Percentiles rank a stretch among this genome's conserved stretches.
Evolutionary conservation across 768 basidiomycete species (phyloP).

Genomic region (Termitomyces sp.): DNA sequence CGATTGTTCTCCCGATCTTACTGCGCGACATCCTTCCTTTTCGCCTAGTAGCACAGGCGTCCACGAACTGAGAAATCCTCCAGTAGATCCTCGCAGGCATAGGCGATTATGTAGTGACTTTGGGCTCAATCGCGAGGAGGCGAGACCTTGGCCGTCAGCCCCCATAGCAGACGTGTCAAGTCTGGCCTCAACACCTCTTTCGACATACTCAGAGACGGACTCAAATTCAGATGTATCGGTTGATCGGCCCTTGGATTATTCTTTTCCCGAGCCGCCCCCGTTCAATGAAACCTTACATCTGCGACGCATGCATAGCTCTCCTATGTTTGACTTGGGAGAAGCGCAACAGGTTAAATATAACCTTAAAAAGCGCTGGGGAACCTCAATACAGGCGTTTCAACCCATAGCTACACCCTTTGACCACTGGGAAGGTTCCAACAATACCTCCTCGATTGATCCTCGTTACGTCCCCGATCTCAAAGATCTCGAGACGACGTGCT

Average conservation of each 20-base stretch:
- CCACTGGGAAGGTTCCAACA: neutral
- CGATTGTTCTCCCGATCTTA: neutral
- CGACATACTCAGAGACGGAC: slow-evolving; percentile 25
- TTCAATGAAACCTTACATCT: slow-evolving; percentile 30
- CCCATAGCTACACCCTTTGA: neutral
- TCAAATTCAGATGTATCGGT: slow-evolving; percentile 32
- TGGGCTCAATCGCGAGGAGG: slow-evolving; percentile 19
- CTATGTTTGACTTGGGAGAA: slow-evolving; percentile 31
- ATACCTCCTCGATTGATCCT: slow-evolving; percentile 4
- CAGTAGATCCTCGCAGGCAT: slow-evolving; percentile 25
- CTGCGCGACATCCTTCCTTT: neutral
- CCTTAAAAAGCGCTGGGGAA: slow-evolving; percentile 20
- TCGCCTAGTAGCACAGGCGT: neutral
- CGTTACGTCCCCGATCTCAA: neutral
- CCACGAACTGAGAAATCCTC: slow-evolving; percentile 14
- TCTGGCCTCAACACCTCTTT: slow-evolving; percentile 25
- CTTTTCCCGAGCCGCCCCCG: slow-evolving; percentile 40
- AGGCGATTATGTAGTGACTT: slow-evolving; percentile 29
- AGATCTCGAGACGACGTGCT: neutral
- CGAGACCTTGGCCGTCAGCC: slow-evolving; percentile 7
- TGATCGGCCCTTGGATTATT: slow-evolving; percentile 34
- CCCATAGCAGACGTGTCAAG: slow-evolving; percentile 14
- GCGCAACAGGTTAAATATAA: slow-evolving; percentile 21
- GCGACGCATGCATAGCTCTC: slow-evolving; percentile 42
- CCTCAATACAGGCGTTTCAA: neutral